These are phyloP conservation scores for Candida sanyaensis DNA, from an alignment of 1,139 yeast genomes.

Conservation along the genomic window DNA sequence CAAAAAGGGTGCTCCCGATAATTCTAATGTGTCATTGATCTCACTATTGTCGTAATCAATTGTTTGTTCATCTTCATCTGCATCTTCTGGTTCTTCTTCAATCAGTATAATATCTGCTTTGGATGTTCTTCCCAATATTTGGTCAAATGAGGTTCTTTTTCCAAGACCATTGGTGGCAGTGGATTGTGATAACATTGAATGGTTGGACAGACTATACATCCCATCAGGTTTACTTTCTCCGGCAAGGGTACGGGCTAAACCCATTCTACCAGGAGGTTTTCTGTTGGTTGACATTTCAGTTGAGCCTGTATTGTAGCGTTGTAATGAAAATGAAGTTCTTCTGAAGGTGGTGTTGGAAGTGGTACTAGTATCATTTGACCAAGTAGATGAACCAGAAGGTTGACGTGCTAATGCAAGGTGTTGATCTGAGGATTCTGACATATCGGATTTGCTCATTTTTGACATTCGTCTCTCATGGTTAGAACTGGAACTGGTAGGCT, in stretches of 20 bases:
- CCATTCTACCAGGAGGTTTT: constrained; percentile 26
- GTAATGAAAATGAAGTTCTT: constrained; percentile 30
- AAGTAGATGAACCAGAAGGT: constrained; percentile 34
- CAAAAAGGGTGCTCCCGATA: constrained; percentile 76
- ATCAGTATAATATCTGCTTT: background rate
- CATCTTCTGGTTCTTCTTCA: background rate
- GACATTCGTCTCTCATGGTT: constrained; percentile 2
- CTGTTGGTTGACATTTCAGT: constrained; percentile 29
- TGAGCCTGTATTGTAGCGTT: constrained; percentile 33
- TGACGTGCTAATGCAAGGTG: constrained; percentile 27
- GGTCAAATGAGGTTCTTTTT: background rate
- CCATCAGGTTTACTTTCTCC: constrained; percentile 3
- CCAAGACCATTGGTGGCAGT: constrained; percentile 5
- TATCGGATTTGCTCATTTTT: constrained; percentile 2
- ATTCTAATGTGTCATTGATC: constrained; percentile 58
- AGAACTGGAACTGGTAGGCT: constrained; percentile 7
- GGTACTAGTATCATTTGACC: constrained; percentile 39
- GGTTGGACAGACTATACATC: constrained; percentile 24
- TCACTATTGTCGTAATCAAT: background rate
- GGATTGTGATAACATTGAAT: constrained; percentile 22
- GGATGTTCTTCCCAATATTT: background rate
- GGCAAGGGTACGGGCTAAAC: constrained; percentile 44
- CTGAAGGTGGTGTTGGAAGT: constrained; percentile 21
- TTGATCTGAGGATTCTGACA: background rate
- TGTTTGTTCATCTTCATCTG: background rate